Conservation (phyloP, 805 yeast species). For the Starmerella khaoyaiensis region DNA sequence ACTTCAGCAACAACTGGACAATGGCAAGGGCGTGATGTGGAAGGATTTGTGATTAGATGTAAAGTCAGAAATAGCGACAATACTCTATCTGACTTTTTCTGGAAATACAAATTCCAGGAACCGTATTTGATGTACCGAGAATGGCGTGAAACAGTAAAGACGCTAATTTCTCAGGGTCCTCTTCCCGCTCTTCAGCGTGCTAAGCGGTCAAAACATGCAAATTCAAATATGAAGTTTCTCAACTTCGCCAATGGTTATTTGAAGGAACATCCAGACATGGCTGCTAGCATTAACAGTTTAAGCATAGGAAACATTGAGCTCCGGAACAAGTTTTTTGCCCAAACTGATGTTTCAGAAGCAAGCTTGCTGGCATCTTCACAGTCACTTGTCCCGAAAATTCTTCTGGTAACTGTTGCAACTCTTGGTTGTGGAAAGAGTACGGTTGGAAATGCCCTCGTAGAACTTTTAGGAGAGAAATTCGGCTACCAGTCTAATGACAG, state of each 20-base stretch:
- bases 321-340: slow-evolving; percentile 49
- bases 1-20: slow-evolving; percentile 55
- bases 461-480: slow-evolving; percentile 44
- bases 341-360: slow-evolving; percentile 8
- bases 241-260: slow-evolving; percentile 51
- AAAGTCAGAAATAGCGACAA: slow-evolving; percentile 20
- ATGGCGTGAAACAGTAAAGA: slow-evolving; percentile 62
- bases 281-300: slow-evolving; percentile 38
- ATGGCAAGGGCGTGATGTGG: slow-evolving; percentile 43
- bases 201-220: slow-evolving; percentile 37
- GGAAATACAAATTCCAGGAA: slow-evolving; percentile 89
- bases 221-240: slow-evolving; percentile 53
- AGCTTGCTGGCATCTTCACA: too few species aligned
- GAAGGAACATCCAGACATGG: slow-evolving; percentile 35
- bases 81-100: slow-evolving; percentile 45
- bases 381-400: slow-evolving; percentile 44
- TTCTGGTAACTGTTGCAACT: slow-evolving; percentile 73
- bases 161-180: slow-evolving; percentile 32
- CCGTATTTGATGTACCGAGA: slow-evolving; percentile 86
- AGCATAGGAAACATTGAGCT: slow-evolving; percentile 57
- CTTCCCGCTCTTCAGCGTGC: slow-evolving; percentile 16
- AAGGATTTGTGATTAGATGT: slow-evolving; percentile 86
- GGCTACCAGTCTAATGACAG: slow-evolving; percentile 76
- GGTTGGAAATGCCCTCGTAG: slow-evolving; percentile 44
- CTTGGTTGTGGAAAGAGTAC: slow-evolving; percentile 95